Conservation (phyloP, 2,329 filamentous ascomycete genomes). For the Curvularia spicifera region DNA sequence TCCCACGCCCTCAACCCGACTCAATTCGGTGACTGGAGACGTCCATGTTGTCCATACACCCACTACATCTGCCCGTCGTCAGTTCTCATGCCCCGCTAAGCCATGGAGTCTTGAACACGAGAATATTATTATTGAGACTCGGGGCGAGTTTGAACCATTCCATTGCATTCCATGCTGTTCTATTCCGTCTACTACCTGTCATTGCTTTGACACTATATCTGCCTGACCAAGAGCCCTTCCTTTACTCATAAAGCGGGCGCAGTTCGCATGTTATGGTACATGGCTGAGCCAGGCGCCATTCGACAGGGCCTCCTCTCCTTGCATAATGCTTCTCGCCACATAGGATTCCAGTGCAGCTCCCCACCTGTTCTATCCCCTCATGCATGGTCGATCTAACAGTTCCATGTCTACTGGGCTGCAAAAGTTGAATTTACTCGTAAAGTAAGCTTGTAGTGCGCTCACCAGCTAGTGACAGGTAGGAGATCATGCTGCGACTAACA, state of each 20-base stretch:
- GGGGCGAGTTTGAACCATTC: background rate
- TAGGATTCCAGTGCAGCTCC: background rate
- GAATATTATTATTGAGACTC: background rate
- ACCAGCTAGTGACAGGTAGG: background rate
- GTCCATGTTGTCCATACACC: background rate
- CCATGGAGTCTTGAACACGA: background rate
- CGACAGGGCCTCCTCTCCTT: background rate
- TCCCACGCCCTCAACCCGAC: background rate
- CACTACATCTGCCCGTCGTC: background rate
- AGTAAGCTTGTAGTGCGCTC: background rate
- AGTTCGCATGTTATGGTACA: background rate
- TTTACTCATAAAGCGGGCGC: background rate
- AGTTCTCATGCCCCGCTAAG: background rate
- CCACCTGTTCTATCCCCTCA: background rate
- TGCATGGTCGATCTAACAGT: background rate
- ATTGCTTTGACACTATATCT: background rate
- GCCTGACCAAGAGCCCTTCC: background rate
- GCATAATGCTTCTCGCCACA: constrained; percentile 6
- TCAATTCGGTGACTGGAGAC: background rate
- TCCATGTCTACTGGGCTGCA: background rate
- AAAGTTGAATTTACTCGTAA: background rate
- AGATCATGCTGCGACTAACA: background rate
- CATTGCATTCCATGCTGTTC: background rate
- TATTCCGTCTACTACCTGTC: background rate
- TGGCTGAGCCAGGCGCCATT: background rate